phyloP scores from a whole-genome alignment of 169 alveolate species.

The Eimeria acervulina region DNA sequence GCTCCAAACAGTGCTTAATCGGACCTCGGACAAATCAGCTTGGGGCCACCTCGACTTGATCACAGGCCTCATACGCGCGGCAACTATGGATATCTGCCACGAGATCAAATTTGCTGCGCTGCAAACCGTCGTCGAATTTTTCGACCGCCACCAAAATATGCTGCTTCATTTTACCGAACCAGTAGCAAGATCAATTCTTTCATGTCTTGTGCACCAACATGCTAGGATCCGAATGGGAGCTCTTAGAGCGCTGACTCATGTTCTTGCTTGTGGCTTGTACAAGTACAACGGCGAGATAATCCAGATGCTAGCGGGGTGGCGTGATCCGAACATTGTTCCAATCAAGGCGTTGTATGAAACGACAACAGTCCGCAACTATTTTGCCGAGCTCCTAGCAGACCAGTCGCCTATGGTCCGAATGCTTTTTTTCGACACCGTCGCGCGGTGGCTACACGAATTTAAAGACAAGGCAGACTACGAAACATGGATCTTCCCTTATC shows the following conservation, averaged over 20 bases:
- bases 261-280: conserved; percentile 92
- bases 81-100: conserved; percentile 94
- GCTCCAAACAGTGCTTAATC: conserved; percentile 28
- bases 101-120: conserved; percentile 91
- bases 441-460: conserved; percentile 90
- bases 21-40: conserved; percentile 70
- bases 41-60: conserved; percentile 88
- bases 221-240: conserved; percentile 91
- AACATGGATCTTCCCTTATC: conserved; percentile 93
- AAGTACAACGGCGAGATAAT: conserved; percentile 92
- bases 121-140: conserved; percentile 84
- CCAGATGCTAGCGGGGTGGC: conserved; percentile 94
- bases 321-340: conserved; percentile 95
- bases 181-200: conserved; percentile 90
- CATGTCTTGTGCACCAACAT: conserved; percentile 93
- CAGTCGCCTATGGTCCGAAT: conserved; percentile 91
- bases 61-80: conserved; percentile 91
- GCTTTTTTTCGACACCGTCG: conserved; percentile 90
- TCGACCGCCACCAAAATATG: conserved; percentile 86
- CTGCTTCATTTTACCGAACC: conserved; percentile 92
- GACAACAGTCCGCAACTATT: conserved; percentile 92
- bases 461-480: conserved; percentile 94
- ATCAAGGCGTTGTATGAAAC: conserved; percentile 94
- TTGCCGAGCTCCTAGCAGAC: conserved; percentile 94
- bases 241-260: conserved; percentile 91